Conservation (phyloP, 495 filamentous ascomycete genomes). For the Massariosphaeria phaeospora region DNA sequence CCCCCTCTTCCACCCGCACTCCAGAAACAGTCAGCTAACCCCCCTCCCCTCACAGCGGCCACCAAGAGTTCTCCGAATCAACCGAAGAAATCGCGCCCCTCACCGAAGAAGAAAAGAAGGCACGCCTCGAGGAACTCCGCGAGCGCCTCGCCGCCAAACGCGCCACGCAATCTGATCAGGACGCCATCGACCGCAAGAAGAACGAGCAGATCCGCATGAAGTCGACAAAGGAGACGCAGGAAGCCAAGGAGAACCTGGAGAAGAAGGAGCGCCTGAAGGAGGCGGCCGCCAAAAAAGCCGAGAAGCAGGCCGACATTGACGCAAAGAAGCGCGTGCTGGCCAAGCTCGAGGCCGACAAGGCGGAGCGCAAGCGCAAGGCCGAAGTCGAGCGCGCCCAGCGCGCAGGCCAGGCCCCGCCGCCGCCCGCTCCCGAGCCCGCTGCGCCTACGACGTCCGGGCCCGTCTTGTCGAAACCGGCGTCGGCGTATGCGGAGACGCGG, state of each 20-base stretch:
- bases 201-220: conserved; percentile 92
- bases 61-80: conserved; percentile 89
- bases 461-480: conserved; percentile 52
- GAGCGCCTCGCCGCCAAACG: conserved; percentile 69
- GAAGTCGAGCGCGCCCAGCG: conserved; percentile 80
- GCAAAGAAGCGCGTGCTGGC: conserved; percentile 85
- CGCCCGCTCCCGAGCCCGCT: conserved; percentile 13
- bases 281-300: conserved; percentile 71
- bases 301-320: conserved; percentile 81
- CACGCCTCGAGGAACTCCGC: conserved; percentile 67
- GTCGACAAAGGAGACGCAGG: conserved; percentile 40
- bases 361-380: conserved; percentile 71
- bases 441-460: conserved; percentile 39
- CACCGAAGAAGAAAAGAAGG: conserved; percentile 86
- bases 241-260: conserved; percentile 56
- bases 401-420: conserved; percentile 61
- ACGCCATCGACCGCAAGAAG: conserved; percentile 78
- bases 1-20: not conserved
- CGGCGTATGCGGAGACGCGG: conserved; percentile 71
- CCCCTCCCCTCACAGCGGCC: conserved; percentile 49
- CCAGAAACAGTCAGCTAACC: not conserved
- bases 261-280: conserved; percentile 88
- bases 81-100: conserved; percentile 85
- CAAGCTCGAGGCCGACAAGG: conserved; percentile 87
- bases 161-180: conserved; percentile 61